A percentile compares a stretch with the other conserved stretches of the same genome.
These are phyloP conservation scores for Penicillium fimorum DNA, from an alignment of 495 filamentous ascomycete species.

Conservation along the genomic window DNA sequence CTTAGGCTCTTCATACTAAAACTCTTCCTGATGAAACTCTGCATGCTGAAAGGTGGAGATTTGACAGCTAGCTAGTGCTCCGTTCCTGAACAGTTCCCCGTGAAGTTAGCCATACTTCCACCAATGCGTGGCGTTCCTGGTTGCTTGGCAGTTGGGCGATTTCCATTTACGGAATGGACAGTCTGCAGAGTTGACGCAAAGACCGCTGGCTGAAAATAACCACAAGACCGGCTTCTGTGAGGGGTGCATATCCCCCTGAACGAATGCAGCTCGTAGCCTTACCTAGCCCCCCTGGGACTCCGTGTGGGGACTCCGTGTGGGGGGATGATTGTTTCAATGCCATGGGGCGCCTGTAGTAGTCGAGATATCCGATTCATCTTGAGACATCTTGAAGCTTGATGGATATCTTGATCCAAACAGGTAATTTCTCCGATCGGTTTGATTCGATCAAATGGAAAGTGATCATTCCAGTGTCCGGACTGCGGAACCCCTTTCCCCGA, in stretches of 20 bases:
- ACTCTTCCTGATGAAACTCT: constrained; percentile 15
- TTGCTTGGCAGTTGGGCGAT: neutral
- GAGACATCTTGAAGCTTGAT: neutral
- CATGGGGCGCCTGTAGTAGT: neutral
- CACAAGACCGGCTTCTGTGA: neutral
- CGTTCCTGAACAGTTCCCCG: constrained; percentile 7
- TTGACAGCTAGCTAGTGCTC: constrained; percentile 1
- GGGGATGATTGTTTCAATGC: constrained; percentile 16
- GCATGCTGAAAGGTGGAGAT: constrained; percentile 16
- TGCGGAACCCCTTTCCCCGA: neutral
- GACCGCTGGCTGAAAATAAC: neutral
- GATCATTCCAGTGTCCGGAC: neutral
- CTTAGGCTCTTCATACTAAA: constrained; percentile 6
- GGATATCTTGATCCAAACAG: neutral
- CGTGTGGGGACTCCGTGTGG: constrained; percentile 15
- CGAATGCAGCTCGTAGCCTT: neutral
- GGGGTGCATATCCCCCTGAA: neutral
- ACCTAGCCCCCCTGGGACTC: constrained; percentile 18
- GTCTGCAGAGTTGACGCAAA: constrained; percentile 1
- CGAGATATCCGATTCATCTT: neutral
- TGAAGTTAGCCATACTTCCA: constrained; percentile 15
- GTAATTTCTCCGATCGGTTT: neutral
- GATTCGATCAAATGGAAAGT: neutral
- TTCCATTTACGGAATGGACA: constrained; percentile 9
- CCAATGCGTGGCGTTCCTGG: constrained; percentile 9